Base-by-base conservation (phyloP, 2,329 filamentous ascomycete genomes). In the Sordariomycetes sp. region DNA sequence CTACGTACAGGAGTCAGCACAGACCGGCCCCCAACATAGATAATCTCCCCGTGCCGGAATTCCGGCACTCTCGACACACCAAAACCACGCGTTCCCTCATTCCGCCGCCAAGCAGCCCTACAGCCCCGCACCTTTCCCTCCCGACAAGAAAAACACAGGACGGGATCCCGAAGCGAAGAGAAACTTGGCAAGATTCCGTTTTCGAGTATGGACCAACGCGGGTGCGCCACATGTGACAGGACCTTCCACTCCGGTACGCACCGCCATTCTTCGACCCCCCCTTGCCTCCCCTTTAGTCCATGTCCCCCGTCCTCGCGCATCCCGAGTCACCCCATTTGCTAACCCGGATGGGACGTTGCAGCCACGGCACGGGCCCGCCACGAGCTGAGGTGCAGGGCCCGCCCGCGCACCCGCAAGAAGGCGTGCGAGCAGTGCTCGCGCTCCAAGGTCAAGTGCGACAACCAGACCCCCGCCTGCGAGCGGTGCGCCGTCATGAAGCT, bases 361-460 rank as follows among this genome's bases (percentile, higher is more conserved):
- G 54, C 20, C 5, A 24, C 35, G 34, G 25, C 54, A 5, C 54
- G 54, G 22, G 54, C 34, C 34, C 54, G 54, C 34, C 54, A 55
- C 25, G 16, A 40, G 24, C 37, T 55, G 10, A 18, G 54, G 3
- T 55, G 54, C 54, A 55, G 25, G 18, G 34, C 54, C n/a, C 34
- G 54, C 1, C 54, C 54, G 34, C 34, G 54, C 8, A 55, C 28
- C 11, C 54, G 54, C 34, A 55, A 28, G 54, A 55, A 48, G 37
- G 54, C 54, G 37, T 55, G 54, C 54, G 54, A 32, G 54, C 54
- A 43, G 22, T 55, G 54, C 18, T 43, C 54, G 34, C 54, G 54
- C 16, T 55, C 54, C 54, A 55, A 55, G 37, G 54, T 55, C 32
- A 34, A 34, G n/a, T 55, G 54, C 54, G 54, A 55, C 12, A 46